phyloP scores from a whole-genome alignment of 1,284 basidiomycete species.

The Vanrija sp. region DNA sequence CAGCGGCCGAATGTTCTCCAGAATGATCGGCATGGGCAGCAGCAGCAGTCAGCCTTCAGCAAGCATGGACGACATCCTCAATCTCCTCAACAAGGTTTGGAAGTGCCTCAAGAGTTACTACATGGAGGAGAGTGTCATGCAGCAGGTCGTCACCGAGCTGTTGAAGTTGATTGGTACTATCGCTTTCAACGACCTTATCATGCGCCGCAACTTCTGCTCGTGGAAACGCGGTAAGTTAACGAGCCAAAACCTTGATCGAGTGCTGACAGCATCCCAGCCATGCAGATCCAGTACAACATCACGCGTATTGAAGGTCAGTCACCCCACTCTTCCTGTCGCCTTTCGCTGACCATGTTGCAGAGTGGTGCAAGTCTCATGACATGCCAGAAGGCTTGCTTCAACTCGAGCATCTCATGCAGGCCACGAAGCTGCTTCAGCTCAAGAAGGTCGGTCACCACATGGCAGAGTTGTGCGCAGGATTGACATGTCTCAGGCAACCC shows the following conservation, averaged over 20 bases:
- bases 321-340: slow-evolving; percentile 28
- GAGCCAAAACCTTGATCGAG: not conserved
- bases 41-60: slow-evolving; percentile 76
- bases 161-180: slow-evolving; percentile 95
- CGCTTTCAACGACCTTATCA: slow-evolving; percentile 96
- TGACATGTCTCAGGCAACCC: slow-evolving; percentile 61
- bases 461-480: not conserved
- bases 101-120: slow-evolving; percentile 98
- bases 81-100: slow-evolving; percentile 96
- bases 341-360: slow-evolving; percentile 21
- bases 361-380: slow-evolving; percentile 92
- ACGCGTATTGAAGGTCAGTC: slow-evolving; percentile 75
- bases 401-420: slow-evolving; percentile 98
- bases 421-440: slow-evolving; percentile 94
- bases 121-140: slow-evolving; percentile 95
- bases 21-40: slow-evolving; percentile 68
- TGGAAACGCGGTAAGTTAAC: slow-evolving; percentile 87
- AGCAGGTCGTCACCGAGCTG: slow-evolving; percentile 94
- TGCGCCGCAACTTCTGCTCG: slow-evolving; percentile 98
- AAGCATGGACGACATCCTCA: slow-evolving; percentile 98
- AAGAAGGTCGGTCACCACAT: slow-evolving; percentile 71
- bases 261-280: slow-evolving; percentile 57
- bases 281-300: slow-evolving; percentile 99
- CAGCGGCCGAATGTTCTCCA: slow-evolving; percentile 81
- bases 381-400: slow-evolving; percentile 99